Evolutionary conservation across 108 stramenopile genomes (phyloP).

Genomic region (Parmales sp.): DNA sequence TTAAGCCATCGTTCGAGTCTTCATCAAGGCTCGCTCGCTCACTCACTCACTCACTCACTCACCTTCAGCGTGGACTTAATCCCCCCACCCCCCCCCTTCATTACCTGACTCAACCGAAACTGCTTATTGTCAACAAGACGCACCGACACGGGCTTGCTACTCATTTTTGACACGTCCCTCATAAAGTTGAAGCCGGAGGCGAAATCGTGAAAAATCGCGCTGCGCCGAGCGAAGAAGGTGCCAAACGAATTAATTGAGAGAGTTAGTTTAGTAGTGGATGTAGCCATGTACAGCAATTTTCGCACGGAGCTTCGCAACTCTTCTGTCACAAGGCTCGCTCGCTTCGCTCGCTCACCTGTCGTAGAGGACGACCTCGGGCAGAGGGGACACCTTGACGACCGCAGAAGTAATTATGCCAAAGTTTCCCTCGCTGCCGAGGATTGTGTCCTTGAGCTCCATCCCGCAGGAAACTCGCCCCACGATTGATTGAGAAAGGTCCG

Average conservation of each 20-base stretch:
- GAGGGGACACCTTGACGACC: slow-evolving; percentile 69
- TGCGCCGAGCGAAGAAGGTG: no score
- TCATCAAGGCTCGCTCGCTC: no score
- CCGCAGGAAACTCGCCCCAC: slow-evolving; percentile 58
- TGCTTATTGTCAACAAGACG: slow-evolving; percentile 86
- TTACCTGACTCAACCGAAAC: slow-evolving; percentile 77
- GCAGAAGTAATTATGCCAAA: slow-evolving; percentile 79
- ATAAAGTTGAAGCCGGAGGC: slow-evolving; percentile 61
- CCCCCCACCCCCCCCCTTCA: slow-evolving; percentile 37
- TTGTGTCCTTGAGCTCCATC: slow-evolving; percentile 51
- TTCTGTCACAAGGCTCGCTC: no score
- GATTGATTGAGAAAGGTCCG: not conserved
- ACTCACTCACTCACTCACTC: not conserved
- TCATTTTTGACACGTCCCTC: slow-evolving; percentile 49
- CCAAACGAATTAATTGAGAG: no score
- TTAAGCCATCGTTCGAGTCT: no score
- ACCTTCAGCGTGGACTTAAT: not conserved
- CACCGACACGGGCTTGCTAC: slow-evolving; percentile 63
- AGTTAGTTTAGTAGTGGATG: no score
- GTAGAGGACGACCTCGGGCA: slow-evolving; percentile 49
- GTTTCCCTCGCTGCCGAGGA: slow-evolving; percentile 85
- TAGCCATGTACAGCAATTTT: no score
- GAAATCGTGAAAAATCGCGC: slow-evolving; percentile 61
- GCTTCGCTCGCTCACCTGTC: no score
- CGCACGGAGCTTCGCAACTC: no score